These are phyloP conservation scores for Aspergillus bridgeri DNA, from an alignment of 495 filamentous ascomycete genomes.

Conservation along the genomic window DNA sequence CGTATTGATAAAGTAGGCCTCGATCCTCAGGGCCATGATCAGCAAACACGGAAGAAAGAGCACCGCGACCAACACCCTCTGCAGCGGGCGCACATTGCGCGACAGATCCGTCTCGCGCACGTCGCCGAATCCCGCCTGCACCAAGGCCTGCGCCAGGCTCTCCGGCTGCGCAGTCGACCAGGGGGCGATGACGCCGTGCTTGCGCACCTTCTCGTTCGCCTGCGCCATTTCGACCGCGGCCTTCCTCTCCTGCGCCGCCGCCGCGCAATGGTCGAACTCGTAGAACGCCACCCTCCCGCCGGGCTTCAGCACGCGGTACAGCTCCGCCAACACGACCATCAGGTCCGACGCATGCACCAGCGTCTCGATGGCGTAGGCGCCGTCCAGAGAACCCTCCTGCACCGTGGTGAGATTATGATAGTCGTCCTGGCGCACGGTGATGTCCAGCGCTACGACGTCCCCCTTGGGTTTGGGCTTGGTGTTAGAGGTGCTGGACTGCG, in stretches of 20 bases:
- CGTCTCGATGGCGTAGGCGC: conserved; percentile 60
- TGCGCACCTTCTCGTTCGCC: conserved; percentile 34
- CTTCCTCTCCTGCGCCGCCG: conserved; percentile 16
- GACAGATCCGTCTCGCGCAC: conserved; percentile 43
- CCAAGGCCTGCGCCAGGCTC: conserved; percentile 29
- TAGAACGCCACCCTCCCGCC: conserved; percentile 46
- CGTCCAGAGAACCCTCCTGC: conserved; percentile 39
- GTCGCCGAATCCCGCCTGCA: conserved; percentile 48
- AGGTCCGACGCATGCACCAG: conserved; percentile 55
- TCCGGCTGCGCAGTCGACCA: conserved; percentile 17
- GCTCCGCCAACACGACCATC: conserved; percentile 39
- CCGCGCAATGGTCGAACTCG: conserved; percentile 48
- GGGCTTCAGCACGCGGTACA: conserved; percentile 48
- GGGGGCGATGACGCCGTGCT: conserved; percentile 43
- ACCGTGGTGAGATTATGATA: conserved; percentile 51
- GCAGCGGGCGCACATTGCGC: conserved; percentile 46
- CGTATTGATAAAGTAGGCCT: conserved; percentile 43
- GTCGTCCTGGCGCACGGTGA: conserved; percentile 44
- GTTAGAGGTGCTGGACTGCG: neutral
- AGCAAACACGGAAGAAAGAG: conserved; percentile 48
- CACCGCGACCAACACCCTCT: conserved; percentile 44
- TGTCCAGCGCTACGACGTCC: conserved; percentile 22
- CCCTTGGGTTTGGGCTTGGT: conserved; percentile 2
- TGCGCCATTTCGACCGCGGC: conserved; percentile 21
- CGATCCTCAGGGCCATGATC: conserved; percentile 39